A percentile compares a stretch with the other conserved stretches of the same genome.
These are phyloP conservation scores for Pestalotiopsis sp. DNA, from an alignment of 2,329 filamentous ascomycete genomes.

Conservation along the genomic window DNA sequence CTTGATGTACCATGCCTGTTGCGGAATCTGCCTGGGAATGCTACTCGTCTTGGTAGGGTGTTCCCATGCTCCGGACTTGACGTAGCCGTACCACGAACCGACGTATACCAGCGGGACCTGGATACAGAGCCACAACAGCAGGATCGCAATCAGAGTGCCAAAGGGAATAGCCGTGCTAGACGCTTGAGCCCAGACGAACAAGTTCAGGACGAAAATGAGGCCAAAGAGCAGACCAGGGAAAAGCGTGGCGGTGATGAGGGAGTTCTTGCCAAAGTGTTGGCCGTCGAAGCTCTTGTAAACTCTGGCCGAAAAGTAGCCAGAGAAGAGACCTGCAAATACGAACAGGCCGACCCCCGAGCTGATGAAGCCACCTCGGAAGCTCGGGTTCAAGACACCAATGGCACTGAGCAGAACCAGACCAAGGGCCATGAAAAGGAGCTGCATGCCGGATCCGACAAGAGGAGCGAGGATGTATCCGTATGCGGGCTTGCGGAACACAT, in stretches of 20 bases:
- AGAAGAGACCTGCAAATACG: constrained; percentile 79
- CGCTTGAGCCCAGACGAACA: constrained; percentile 88
- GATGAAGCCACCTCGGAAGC: constrained; percentile 86
- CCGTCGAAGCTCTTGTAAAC: constrained; percentile 85
- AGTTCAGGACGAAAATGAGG: constrained; percentile 76
- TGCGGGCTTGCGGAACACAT: constrained; percentile 76
- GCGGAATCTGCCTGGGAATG: constrained; percentile 72
- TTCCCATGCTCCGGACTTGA: constrained; percentile 67
- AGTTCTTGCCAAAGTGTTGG: constrained; percentile 72
- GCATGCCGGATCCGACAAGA: constrained; percentile 81
- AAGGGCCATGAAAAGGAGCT: constrained; percentile 78
- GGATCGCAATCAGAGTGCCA: constrained; percentile 70
- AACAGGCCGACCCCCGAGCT: constrained; percentile 83
- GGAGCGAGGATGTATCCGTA: constrained; percentile 75
- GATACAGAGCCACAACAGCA: constrained; percentile 80
- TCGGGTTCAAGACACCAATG: constrained; percentile 78
- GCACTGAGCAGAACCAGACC: constrained; percentile 73
- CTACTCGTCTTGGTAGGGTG: constrained; percentile 77
- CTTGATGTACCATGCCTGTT: constrained; percentile 73
- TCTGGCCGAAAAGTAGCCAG: constrained; percentile 82
- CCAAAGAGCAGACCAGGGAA: constrained; percentile 78
- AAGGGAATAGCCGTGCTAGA: constrained; percentile 87
- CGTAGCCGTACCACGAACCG: constrained; percentile 77
- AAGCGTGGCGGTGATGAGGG: constrained; percentile 72
- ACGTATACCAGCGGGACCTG: constrained; percentile 82